Base-by-base conservation (phyloP, 768 basidiomycete species). In the Auriculariales sp. region DNA sequence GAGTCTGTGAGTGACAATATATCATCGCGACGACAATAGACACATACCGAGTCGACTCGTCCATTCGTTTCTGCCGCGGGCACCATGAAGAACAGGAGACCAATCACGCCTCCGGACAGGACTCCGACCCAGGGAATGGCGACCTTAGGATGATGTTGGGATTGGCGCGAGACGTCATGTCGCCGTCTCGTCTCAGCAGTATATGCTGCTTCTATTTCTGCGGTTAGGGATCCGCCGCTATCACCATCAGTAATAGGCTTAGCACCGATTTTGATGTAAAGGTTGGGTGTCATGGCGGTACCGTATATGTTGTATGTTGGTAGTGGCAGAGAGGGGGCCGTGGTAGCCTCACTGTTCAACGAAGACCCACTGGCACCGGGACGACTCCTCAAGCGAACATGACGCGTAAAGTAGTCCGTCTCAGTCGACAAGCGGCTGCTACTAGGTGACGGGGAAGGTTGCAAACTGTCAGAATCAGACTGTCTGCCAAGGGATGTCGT, bases 81-180 rank as follows among this genome's bases (percentile, higher is more conserved):
- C 39, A 25, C 39, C 15, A 44, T 12, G 39, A 44, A 44, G 7
- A 44, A 19, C 5, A 44, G 22, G 22, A 44, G 22, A 11, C 39
- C 39, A 4, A 44, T 24, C 17, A 25, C 14, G 10, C 39, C 39
- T 5, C 22, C 39, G 10, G 22, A 12, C 5, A 44, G 22, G 22
- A 49, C 33, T 24, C 48, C 48, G 33, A 49, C 48, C 48, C 48
- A 49, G 12, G 48, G 48, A 14, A 49, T 29, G 48, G 29, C 30
- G 32, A 49, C 27, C 4, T 34, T 25, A 12, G 39, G 39, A 5
- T 19, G 39, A 2, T 19, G 39, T 25, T 19, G 22, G 39, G 17
- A 11, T n/a, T n/a, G n/a, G n/a, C n/a, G n/a, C n/a, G n/a, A n/a
- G n/a, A n/a, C 39, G 22, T 24, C 9, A 44, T 44, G 4, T 19